Percentiles rank a stretch among this genome's conserved stretches.
phyloP scores from a whole-genome alignment of 1,284 basidiomycete species.

The Tilletia setariae region DNA sequence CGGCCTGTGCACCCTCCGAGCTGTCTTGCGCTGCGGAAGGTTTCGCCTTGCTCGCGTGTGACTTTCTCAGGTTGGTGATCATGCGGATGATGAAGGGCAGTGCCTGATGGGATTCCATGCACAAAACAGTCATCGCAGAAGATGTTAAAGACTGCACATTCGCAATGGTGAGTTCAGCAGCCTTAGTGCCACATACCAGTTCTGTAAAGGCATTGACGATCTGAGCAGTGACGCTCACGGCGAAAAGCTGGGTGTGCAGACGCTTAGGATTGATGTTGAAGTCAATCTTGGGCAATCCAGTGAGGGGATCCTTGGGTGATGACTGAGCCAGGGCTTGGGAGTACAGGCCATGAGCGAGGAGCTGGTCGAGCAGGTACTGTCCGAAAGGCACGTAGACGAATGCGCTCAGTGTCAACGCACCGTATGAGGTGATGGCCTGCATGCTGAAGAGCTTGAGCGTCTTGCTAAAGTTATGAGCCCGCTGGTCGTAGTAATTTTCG shows the following conservation, averaged over 20 bases:
- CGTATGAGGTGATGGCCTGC: slow-evolving; percentile 82
- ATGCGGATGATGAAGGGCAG: slow-evolving; percentile 73
- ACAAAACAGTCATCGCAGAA: no score
- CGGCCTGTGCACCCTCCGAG: slow-evolving; percentile 18
- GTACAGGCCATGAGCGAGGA: slow-evolving; percentile 46
- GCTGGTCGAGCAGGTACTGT: slow-evolving; percentile 42
- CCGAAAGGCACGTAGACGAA: slow-evolving; percentile 55
- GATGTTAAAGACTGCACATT: no score
- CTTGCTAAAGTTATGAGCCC: slow-evolving; percentile 71
- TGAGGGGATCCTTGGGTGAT: slow-evolving; percentile 20
- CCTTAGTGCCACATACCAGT: slow-evolving; percentile 58
- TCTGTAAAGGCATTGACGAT: slow-evolving; percentile 77
- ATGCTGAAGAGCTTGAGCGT: slow-evolving; percentile 89
- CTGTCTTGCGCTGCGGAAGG: not conserved
- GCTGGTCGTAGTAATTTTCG: slow-evolving; percentile 62
- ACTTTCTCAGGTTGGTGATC: slow-evolving; percentile 29
- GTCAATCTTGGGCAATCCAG: slow-evolving; percentile 35
- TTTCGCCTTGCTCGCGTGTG: not conserved
- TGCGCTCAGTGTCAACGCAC: slow-evolving; percentile 47
- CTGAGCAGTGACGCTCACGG: slow-evolving; percentile 89
- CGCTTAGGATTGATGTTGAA: slow-evolving; percentile 62
- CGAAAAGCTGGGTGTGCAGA: slow-evolving; percentile 88
- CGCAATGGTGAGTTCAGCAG: no score
- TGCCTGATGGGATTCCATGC: not conserved
- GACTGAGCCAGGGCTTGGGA: slow-evolving; percentile 33